These are phyloP conservation scores for Entomophthora muscae DNA, from an alignment of 371 early-diverging fungal genomes.

Conservation along the genomic window DNA sequence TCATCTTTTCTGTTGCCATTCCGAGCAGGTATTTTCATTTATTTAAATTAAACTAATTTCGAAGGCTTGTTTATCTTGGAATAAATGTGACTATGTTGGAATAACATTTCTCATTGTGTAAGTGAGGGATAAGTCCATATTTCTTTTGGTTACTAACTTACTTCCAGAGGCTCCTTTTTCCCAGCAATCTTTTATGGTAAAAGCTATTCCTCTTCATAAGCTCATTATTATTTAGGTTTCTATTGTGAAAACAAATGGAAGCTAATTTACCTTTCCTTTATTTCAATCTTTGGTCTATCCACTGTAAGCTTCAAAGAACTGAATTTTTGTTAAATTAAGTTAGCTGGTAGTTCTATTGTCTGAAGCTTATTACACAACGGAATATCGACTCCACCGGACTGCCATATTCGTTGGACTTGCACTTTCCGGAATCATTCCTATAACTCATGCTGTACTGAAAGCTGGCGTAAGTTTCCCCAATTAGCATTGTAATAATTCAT, in stretches of 20 bases:
- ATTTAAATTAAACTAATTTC: conserved; percentile 26
- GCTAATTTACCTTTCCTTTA: conserved; percentile 38
- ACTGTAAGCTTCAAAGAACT: conserved; percentile 23
- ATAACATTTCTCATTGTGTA: conserved; percentile 70
- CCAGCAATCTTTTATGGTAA: conserved; percentile 52
- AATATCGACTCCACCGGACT: conserved; percentile 63
- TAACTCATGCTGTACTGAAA: conserved; percentile 37
- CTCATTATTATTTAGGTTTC: conserved; percentile 23
- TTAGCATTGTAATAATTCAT: background rate
- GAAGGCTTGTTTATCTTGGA: conserved; percentile 33
- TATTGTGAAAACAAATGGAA: conserved; percentile 40
- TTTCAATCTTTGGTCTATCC: conserved; percentile 36
- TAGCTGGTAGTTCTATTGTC: conserved; percentile 33
- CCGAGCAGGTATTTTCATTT: conserved; percentile 31
- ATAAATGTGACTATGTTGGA: conserved; percentile 83
- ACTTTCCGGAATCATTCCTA: conserved; percentile 53
- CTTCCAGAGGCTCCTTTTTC: conserved; percentile 44
- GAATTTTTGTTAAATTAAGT: background rate
- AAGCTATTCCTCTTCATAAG: conserved; percentile 20
- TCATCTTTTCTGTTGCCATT: conserved; percentile 80
- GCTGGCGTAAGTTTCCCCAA: conserved; percentile 39
- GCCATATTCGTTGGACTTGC: conserved; percentile 62
- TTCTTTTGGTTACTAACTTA: conserved; percentile 1
- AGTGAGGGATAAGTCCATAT: conserved; percentile 10
- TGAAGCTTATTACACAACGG: conserved; percentile 44